phyloP scores from a whole-genome alignment of 2,329 filamentous ascomycete species.

The Hypoxylon sp. region DNA sequence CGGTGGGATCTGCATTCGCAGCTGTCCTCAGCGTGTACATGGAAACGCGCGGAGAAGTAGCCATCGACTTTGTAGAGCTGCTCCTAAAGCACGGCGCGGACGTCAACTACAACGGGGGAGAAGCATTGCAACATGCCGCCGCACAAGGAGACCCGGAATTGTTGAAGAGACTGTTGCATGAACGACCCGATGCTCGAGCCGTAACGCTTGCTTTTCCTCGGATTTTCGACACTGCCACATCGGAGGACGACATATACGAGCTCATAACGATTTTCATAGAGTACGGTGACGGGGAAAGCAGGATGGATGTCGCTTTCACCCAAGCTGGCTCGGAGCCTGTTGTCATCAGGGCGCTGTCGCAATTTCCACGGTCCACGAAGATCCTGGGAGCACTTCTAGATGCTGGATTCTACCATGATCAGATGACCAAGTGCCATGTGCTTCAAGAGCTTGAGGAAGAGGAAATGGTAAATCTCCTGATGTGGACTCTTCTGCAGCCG shows the following conservation, averaged over 20 bases:
- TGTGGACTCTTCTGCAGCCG: slow-evolving; percentile 69
- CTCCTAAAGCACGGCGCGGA: slow-evolving; percentile 54
- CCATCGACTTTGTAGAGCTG: slow-evolving; percentile 56
- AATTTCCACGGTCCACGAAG: slow-evolving; percentile 62
- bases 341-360: slow-evolving; percentile 60
- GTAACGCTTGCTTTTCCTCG: slow-evolving; percentile 63
- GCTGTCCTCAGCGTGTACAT: slow-evolving; percentile 55
- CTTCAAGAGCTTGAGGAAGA: slow-evolving; percentile 56
- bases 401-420: slow-evolving; percentile 67
- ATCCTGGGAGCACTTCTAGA: slow-evolving; percentile 63
- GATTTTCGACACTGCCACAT: slow-evolving; percentile 60
- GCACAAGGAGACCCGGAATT: slow-evolving; percentile 59
- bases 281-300: slow-evolving; percentile 55
- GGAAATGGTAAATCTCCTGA: slow-evolving; percentile 64
- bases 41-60: slow-evolving; percentile 50
- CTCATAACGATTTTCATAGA: slow-evolving; percentile 62
- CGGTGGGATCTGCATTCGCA: slow-evolving; percentile 55
- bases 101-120: slow-evolving; percentile 61
- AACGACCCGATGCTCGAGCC: slow-evolving; percentile 58
- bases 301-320: slow-evolving; percentile 59
- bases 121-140: slow-evolving; percentile 62
- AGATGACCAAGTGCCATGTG: slow-evolving; percentile 54
- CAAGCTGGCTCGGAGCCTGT: slow-evolving; percentile 56
- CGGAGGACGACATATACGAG: slow-evolving; percentile 59
- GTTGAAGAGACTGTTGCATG: slow-evolving; percentile 58